Evolutionary conservation across 352 stramenopile species (phyloP), one percentile per base, ranked within the genome.

Genomic region (Pythium myriotylum): DNA sequence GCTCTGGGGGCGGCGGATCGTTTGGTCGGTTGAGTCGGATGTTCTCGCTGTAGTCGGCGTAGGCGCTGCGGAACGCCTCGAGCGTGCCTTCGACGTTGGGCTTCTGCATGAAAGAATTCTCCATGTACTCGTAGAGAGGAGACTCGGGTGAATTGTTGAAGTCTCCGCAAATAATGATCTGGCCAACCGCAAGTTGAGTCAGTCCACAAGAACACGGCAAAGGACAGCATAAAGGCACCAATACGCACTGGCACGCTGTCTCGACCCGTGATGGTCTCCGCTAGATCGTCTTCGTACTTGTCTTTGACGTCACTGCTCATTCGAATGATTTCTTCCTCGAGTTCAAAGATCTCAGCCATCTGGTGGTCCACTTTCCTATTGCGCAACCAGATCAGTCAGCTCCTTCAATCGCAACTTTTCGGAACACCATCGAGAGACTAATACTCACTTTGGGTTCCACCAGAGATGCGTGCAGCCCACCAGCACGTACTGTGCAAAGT

Each of bases 71-170:
- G 50, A 94, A 94, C 7, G 57, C 48, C 67, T 90, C 84, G 0
- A 74, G 75, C 23, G 88, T 69, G 13, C 80, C 80, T 55, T 92
- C 84, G 27, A 92, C 32, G 33, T 92, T 92, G 37, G 80, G 81
- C 41, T 89, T 89, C 47, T 91, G 81, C 78, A 95, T 89, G 62
- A 95, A 94, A n/a, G 79, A 77, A 58, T 76, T 88, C 55, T 93
- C 74, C 86, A 95, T 93, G 68, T 95, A 94, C 65, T 91, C 75
- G 73, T 95, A 95, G 46, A 95, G 72, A 22, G 79, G 76, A 4
- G 84, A 94, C 48, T 91, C 78, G 14, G 84, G 86, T 1, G 84
- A 93, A 68, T 95, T 95, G 67, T 95, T 95, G 46, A 95, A 95
- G 60, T 95, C 86, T 24, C 86, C 86, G 26, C 84, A 94, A 2